A percentile compares a stretch with the other conserved stretches of the same genome.
phyloP scores from a whole-genome alignment of 177 flowering plant genomes.

The Telopea speciosissima region DNA sequence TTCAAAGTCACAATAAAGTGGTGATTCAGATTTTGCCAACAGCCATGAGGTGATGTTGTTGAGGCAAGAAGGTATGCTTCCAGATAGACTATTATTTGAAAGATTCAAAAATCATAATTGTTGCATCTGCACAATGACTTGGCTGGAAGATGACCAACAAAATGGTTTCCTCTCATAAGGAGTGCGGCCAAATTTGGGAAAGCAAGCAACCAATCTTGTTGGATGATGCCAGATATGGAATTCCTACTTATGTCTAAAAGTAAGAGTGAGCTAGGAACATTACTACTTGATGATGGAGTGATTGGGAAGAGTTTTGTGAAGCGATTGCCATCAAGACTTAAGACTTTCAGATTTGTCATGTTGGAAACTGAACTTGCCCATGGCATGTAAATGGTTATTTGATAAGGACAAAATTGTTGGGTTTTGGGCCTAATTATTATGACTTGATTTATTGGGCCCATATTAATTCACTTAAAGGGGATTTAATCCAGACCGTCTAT shows the following conservation, averaged over 20 bases:
- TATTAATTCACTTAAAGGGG: too few species aligned
- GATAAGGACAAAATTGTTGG: conserved; percentile 7
- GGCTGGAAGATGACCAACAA: too few species aligned
- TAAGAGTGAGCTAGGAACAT: background rate
- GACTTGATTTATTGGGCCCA: too few species aligned
- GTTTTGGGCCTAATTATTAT: too few species aligned
- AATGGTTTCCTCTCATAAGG: too few species aligned
- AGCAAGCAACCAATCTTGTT: conserved; percentile 4
- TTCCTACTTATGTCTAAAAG: conserved; percentile 7
- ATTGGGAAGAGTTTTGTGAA: too few species aligned
- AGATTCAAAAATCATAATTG: too few species aligned
- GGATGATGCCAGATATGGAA: conserved; percentile 1
- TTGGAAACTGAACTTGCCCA: conserved; percentile 1
- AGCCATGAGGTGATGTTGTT: background rate
- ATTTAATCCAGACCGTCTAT: too few species aligned
- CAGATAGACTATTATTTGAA: too few species aligned
- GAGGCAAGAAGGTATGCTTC: too few species aligned
- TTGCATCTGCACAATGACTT: background rate
- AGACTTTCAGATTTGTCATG: background rate
- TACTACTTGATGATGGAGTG: background rate
- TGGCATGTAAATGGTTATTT: conserved; percentile 4
- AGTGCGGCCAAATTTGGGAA: too few species aligned
- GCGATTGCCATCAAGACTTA: conserved; percentile 1
- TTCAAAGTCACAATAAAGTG: background rate
- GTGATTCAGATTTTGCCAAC: too few species aligned